Evolutionary conservation across 352 stramenopile species (phyloP).

Genomic region (Proteromonas lacertae): DNA sequence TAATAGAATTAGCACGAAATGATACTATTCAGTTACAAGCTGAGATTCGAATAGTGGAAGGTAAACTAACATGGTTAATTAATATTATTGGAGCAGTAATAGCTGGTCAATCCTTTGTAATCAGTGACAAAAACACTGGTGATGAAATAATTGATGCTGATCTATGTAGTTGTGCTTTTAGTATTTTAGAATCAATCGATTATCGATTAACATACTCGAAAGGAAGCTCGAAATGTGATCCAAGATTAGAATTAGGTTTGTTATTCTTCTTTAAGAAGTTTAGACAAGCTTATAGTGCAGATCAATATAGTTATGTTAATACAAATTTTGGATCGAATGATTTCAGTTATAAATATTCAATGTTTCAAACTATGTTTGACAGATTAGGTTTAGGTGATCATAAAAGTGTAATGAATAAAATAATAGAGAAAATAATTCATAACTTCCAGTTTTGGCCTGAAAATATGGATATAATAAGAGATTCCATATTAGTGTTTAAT

Average conservation of each 20-base stretch:
- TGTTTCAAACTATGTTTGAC: conserved; percentile 56
- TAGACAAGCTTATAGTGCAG: conserved; percentile 8
- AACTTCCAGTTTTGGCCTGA: conserved; percentile 93
- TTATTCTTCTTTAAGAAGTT: conserved; percentile 73
- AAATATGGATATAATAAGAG: conserved; percentile 65
- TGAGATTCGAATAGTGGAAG: conserved; percentile 39
- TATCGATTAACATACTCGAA: conserved; percentile 24
- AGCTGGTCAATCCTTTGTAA: conserved; percentile 47
- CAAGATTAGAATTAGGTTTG: conserved; percentile 62
- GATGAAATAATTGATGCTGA: conserved; percentile 34
- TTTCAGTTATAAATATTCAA: background rate
- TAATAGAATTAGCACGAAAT: conserved; percentile 17
- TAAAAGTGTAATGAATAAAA: conserved; percentile 80
- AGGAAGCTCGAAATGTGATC: conserved; percentile 21
- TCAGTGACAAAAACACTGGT: conserved; percentile 61
- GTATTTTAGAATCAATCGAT: conserved; percentile 72
- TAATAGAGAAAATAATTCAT: conserved; percentile 77
- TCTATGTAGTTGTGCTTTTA: conserved; percentile 66
- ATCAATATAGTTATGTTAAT: background rate
- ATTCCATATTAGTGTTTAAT: conserved; percentile 75
- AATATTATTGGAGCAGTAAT: conserved; percentile 81
- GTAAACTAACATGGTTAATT: conserved; percentile 77
- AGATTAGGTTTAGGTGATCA: conserved; percentile 78
- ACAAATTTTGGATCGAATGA: background rate
- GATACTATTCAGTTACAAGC: conserved; percentile 15